Conservation (phyloP, 164 flowering plant genomes). For the Tinospora cordifolia region DNA sequence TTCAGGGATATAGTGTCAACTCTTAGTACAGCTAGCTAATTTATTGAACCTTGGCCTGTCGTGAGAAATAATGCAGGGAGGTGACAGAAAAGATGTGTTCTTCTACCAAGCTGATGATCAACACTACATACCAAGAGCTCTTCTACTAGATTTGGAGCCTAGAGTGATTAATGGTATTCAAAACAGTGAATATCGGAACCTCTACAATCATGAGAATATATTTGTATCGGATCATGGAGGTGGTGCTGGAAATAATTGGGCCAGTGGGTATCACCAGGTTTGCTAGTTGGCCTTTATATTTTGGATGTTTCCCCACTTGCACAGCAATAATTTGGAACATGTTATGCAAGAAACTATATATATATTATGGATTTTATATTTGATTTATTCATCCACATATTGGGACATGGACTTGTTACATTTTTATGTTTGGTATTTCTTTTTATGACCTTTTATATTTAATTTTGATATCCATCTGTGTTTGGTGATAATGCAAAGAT, state of each 20-base stretch:
- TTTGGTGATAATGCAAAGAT: background rate
- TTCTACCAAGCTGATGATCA: slow-evolving; percentile 99
- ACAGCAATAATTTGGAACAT: background rate
- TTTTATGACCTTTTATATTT: background rate
- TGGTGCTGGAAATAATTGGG: slow-evolving; percentile 99
- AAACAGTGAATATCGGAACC: slow-evolving; percentile 86
- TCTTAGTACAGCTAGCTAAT: background rate
- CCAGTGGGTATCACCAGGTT: slow-evolving; percentile 87
- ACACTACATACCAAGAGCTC: slow-evolving; percentile 92
- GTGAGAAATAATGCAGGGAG: slow-evolving; percentile 57
- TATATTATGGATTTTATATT: background rate
- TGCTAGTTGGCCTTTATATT: slow-evolving; percentile 2
- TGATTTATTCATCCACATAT: background rate
- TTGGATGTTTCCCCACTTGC: too few relatives aligned
- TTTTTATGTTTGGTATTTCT: too few relatives aligned
- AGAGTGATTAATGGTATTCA: slow-evolving; percentile 96
- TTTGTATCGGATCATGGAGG: slow-evolving; percentile 94
- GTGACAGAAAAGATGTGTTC: slow-evolving; percentile 97
- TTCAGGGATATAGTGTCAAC: background rate
- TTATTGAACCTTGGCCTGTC: background rate
- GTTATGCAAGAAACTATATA: background rate
- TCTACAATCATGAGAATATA: slow-evolving; percentile 92
- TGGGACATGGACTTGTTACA: too few relatives aligned
- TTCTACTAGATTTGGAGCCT: slow-evolving; percentile 92
- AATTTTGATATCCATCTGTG: background rate